phyloP scores from a whole-genome alignment of 1,284 basidiomycete species.

The Violaceomyces palustris region DNA sequence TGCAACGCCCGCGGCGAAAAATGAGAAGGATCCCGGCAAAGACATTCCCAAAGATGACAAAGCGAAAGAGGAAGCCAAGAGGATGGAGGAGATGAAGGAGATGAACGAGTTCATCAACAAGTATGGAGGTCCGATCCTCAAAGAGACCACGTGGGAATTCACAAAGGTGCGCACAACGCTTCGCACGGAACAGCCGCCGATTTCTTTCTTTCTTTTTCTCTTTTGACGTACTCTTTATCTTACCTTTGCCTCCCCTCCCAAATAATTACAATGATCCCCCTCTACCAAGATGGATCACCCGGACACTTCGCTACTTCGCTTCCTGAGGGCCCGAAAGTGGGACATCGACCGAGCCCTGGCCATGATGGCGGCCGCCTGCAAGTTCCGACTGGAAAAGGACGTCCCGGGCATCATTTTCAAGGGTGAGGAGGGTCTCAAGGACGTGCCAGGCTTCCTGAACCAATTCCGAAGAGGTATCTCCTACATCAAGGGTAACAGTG shows the following conservation, averaged over 20 bases:
- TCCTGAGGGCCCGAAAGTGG: slow-evolving; percentile 52
- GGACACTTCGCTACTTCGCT: slow-evolving; percentile 49
- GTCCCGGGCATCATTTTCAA: slow-evolving; percentile 47
- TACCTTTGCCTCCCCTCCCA: neutral
- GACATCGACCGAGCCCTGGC: slow-evolving; percentile 51
- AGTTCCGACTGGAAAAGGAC: slow-evolving; percentile 52
- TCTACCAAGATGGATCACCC: slow-evolving; percentile 42
- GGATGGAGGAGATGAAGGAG: slow-evolving; percentile 38
- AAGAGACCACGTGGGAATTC: slow-evolving; percentile 42
- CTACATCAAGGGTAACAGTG: slow-evolving; percentile 51
- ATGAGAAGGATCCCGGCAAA: slow-evolving; percentile 34
- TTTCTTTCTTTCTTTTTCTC: no score
- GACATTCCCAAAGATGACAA: slow-evolving; percentile 48
- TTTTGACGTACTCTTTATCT: no score
- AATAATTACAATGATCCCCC: neutral
- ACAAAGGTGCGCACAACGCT: slow-evolving; percentile 7
- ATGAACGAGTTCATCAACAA: slow-evolving; percentile 47
- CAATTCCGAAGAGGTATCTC: slow-evolving; percentile 52
- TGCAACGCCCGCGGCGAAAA: slow-evolving; percentile 8
- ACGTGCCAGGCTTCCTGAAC: slow-evolving; percentile 51
- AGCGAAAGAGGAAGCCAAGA: slow-evolving; percentile 49
- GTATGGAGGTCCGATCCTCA: slow-evolving; percentile 49
- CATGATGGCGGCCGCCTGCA: slow-evolving; percentile 50
- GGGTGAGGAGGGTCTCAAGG: slow-evolving; percentile 51
- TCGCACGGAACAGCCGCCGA: no score